A percentile compares a stretch with the other conserved stretches of the same genome.
Evolutionary conservation across 2,329 filamentous ascomycete species (phyloP).

Genomic region (Beauveria varroae): DNA sequence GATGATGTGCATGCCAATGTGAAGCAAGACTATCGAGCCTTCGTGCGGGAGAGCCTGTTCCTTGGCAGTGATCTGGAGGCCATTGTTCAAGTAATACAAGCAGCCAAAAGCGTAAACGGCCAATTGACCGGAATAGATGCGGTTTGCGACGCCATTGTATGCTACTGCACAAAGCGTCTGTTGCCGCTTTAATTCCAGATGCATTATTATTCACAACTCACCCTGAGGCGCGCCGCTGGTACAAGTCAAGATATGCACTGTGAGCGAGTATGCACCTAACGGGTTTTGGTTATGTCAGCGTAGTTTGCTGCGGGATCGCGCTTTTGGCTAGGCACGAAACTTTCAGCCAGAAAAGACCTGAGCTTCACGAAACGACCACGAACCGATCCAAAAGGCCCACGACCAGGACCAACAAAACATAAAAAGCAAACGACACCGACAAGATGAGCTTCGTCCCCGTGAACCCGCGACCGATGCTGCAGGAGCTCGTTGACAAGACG

Average conservation of each 20-base stretch:
- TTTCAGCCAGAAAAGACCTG: not conserved
- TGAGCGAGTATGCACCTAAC: not conserved
- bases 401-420: not conserved
- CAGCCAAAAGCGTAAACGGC: not conserved
- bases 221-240: too few species aligned
- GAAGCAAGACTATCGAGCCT: not conserved
- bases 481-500: constrained; percentile 85
- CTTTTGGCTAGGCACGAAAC: constrained; percentile 9
- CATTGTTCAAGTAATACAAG: not conserved
- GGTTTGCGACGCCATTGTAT: not conserved
- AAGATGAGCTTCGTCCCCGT: constrained; percentile 68
- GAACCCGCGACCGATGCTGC: constrained; percentile 95
- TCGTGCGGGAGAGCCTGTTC: not conserved
- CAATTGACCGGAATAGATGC: not conserved
- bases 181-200: not conserved
- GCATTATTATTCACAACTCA: not conserved
- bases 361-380: not conserved
- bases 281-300: constrained; percentile 5
- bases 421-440: not conserved
- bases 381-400: not conserved
- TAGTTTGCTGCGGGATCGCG: not conserved
- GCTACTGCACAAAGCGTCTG: not conserved
- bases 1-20: not conserved
- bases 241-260: not conserved
- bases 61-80: not conserved